Evolutionary conservation across 73 alveolate genomes (phyloP).

Genomic region (Paramecium pentaurelia): DNA sequence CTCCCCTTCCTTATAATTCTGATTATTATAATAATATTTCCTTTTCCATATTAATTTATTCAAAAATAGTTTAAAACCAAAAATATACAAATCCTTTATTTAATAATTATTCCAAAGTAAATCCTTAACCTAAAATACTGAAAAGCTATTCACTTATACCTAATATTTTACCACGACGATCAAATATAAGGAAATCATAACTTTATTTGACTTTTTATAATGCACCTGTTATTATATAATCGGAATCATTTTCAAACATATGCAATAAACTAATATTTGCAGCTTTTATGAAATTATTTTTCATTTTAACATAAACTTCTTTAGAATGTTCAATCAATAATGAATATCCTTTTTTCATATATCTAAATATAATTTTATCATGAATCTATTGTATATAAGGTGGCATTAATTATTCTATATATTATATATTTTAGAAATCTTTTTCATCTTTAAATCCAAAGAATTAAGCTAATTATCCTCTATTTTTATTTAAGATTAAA

Average conservation of each 20-base stretch:
- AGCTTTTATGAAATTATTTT: not conserved
- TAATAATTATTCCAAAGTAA: not conserved
- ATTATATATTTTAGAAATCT: not conserved
- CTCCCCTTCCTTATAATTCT: not conserved
- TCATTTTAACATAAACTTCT: not conserved
- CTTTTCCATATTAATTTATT: not conserved
- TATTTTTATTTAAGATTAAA: not conserved
- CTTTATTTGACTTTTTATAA: not conserved
- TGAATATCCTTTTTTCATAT: not conserved
- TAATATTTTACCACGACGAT: not conserved
- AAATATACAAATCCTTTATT: not conserved
- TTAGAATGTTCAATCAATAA: not conserved
- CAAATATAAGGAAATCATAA: not conserved
- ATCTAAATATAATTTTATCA: not conserved
- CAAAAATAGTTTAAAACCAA: not conserved
- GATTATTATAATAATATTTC: not conserved
- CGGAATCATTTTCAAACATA: not conserved
- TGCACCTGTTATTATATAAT: not conserved
- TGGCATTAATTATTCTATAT: slow-evolving; percentile 7
- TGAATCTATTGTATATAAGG: not conserved
- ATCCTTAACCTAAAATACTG: not conserved
- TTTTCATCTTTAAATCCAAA: not conserved
- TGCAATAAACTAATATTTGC: not conserved
- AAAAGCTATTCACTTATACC: not conserved
- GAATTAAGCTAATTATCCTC: not conserved